These are phyloP conservation scores for Oidium heveae DNA, from an alignment of 2,329 filamentous ascomycete species.

Conservation along the genomic window DNA sequence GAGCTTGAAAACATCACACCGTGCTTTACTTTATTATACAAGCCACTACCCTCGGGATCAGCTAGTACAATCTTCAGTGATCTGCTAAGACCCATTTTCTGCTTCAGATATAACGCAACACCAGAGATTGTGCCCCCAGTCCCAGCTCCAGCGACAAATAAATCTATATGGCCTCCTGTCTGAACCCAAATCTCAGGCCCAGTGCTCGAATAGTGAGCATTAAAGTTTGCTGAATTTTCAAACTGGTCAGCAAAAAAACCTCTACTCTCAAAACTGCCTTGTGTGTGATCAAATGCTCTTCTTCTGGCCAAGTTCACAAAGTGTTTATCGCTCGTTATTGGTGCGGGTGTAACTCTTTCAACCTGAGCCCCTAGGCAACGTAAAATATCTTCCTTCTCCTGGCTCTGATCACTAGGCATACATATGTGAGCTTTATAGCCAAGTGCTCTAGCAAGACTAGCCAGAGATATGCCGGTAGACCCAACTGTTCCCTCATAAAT, in stretches of 20 bases:
- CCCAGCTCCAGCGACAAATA: slow-evolving; percentile 80
- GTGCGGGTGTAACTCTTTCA: slow-evolving; percentile 69
- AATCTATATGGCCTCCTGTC: slow-evolving; percentile 47
- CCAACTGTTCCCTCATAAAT: slow-evolving; percentile 96
- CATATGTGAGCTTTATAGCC: slow-evolving; percentile 90
- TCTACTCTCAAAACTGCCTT: slow-evolving; percentile 31
- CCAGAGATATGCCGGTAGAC: slow-evolving; percentile 85
- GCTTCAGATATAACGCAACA: slow-evolving; percentile 62
- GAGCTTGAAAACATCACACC: slow-evolving; percentile 88
- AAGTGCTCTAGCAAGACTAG: slow-evolving; percentile 62
- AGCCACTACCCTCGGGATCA: slow-evolving; percentile 78
- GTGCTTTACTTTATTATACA: slow-evolving; percentile 78
- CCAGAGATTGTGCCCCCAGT: slow-evolving; percentile 87
- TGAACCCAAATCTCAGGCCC: slow-evolving; percentile 77
- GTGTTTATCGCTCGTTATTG: slow-evolving; percentile 79
- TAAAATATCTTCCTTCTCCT: slow-evolving; percentile 74
- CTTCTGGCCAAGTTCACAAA: slow-evolving; percentile 79
- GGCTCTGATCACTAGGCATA: slow-evolving; percentile 80
- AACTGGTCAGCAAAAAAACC: slow-evolving; percentile 96
- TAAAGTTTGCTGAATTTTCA: slow-evolving; percentile 72
- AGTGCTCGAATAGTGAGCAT: slow-evolving; percentile 57
- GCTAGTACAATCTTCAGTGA: slow-evolving; percentile 51
- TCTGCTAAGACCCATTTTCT: slow-evolving; percentile 17
- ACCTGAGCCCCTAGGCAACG: slow-evolving; percentile 79
- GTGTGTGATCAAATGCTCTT: slow-evolving; percentile 51